These are phyloP conservation scores for Melampsora larici-populina DNA, from an alignment of 1,284 basidiomycete genomes.

Conservation along the genomic window DNA sequence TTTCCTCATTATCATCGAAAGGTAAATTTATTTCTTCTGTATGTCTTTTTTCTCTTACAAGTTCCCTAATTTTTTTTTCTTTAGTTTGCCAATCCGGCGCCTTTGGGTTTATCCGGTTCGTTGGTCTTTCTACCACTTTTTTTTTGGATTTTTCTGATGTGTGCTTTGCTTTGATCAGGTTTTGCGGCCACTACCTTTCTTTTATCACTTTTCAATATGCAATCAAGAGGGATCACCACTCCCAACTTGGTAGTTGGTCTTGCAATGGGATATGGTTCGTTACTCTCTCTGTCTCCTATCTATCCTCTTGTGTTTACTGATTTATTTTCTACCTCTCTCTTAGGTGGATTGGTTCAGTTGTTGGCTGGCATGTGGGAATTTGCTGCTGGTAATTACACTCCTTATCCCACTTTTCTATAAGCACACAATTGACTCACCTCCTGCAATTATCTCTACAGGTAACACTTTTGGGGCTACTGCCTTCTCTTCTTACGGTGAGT, in stretches of 20 bases:
- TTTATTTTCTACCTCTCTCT: constrained; percentile 5
- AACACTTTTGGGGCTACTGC: constrained; percentile 65
- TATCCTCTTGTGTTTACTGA: too few relatives aligned
- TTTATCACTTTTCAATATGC: constrained; percentile 56
- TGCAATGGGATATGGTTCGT: constrained; percentile 63
- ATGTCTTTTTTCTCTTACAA: too few relatives aligned
- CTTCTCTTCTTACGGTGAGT: constrained; percentile 36
- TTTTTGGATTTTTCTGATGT: background rate
- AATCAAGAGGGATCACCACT: constrained; percentile 54
- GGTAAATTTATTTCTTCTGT: too few relatives aligned
- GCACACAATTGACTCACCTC: background rate
- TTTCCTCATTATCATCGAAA: too few relatives aligned
- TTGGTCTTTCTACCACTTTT: background rate
- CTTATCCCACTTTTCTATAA: background rate
- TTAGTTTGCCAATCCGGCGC: background rate
- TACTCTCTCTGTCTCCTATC: background rate
- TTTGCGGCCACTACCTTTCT: constrained; percentile 61
- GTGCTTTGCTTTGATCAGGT: constrained; percentile 50
- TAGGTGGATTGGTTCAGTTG: constrained; percentile 72
- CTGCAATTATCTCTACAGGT: constrained; percentile 63
- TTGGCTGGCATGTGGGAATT: constrained; percentile 61
- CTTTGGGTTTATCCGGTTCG: background rate
- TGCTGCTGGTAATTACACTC: constrained; percentile 13
- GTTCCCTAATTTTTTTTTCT: too few relatives aligned
- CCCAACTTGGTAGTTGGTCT: constrained; percentile 78